Percentiles rank a stretch among this genome's conserved stretches.
phyloP scores from a whole-genome alignment of 2,329 filamentous ascomycete genomes.

The Botryotinia globosa region DNA sequence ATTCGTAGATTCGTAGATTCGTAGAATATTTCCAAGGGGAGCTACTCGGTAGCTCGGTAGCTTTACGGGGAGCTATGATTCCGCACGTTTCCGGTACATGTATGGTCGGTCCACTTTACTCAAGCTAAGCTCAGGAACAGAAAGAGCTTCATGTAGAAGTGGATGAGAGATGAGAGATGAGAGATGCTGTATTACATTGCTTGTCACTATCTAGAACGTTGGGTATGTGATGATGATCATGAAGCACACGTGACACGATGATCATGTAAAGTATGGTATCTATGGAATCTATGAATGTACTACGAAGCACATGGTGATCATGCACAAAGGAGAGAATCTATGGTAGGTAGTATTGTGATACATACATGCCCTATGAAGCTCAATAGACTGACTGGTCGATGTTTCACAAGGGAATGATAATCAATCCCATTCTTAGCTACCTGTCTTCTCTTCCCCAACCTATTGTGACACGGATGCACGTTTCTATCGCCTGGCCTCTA shows the following conservation, averaged over 20 bases:
- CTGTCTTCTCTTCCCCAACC: neutral
- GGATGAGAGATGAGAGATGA: neutral
- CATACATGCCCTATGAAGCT: neutral
- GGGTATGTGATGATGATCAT: neutral
- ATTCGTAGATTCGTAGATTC: neutral
- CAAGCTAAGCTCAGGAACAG: neutral
- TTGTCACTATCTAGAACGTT: neutral
- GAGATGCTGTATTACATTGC: neutral
- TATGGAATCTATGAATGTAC: no score
- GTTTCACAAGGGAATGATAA: neutral
- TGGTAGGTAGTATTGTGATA: neutral
- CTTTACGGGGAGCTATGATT: slow-evolving; percentile 2
- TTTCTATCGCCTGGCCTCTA: neutral
- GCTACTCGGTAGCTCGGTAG: neutral
- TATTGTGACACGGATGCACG: neutral
- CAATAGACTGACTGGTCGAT: neutral
- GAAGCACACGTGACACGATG: no score
- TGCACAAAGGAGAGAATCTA: neutral
- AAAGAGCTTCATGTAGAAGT: neutral
- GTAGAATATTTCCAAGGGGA: neutral
- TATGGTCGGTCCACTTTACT: neutral
- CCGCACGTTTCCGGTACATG: neutral
- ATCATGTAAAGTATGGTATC: neutral
- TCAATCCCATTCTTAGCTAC: neutral
- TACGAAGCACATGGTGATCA: no score